Evolutionary conservation across 1,284 basidiomycete genomes (phyloP), one percentile per base, ranked within the genome.

Genomic region (Psilocybe mexicana): DNA sequence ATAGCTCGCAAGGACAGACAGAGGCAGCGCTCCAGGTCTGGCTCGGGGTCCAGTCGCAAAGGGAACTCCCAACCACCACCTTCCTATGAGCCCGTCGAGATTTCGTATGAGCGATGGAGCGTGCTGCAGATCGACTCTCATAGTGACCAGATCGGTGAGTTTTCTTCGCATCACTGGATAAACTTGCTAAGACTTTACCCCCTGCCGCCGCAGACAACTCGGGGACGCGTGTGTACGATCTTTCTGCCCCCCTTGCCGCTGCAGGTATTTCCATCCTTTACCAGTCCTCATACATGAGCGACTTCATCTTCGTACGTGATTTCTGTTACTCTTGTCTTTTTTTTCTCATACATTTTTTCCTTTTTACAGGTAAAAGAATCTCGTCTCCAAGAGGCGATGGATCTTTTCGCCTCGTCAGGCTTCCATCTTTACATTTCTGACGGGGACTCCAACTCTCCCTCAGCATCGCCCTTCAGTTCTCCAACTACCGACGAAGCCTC

Each of bases 221-320:
- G 3, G 87, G 88, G 25, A 84, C 86, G n/a, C 79, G 88, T 45
- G 85, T 93, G 0, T 84, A 88, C 58, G 87, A 92, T 69, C 78
- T 94, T 30, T 92, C 91, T 28, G 87, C 87, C 6, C 88, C 88
- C 25, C 77, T 94, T 10, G 90, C 91, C 3, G 83, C 82, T 25
- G 90, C 88, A 36, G 90, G 90, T 7, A 92, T 94, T 44, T 89
- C 89, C 28, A 93, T 93, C 56, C 76, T 93, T 4, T 94, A 93
- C 69, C 92, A 92, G 70, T 92, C 90, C 3, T 90, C 88, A 8
- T 92, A 93, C 70, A 87, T 87, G 80, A 88, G 89, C 66, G 91
- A 94, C 72, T 93, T 91, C 70, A 86, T 94, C 52, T 83, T 94
- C 62, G 92, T 89, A 67, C 61, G 84, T 74, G 38, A 43, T 53